Conservation (phyloP, 73 alveolate genomes). For the Blepharisma japonicum region DNA sequence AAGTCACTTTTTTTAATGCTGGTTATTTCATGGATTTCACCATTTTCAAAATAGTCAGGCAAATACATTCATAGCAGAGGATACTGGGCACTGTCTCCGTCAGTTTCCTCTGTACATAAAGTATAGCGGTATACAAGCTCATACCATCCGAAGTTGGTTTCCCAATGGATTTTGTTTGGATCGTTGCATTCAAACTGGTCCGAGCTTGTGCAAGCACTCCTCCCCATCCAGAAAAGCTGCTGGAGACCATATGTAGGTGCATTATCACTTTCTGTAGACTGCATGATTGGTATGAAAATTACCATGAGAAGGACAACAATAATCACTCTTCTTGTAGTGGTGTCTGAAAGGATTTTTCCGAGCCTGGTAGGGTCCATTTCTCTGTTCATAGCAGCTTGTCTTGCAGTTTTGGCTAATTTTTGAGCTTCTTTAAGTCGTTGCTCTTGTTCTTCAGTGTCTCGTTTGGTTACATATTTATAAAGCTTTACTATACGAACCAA, state of each 20-base stretch:
- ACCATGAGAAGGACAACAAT: conserved; percentile 83
- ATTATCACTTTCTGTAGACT: conserved; percentile 28
- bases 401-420: conserved; percentile 64
- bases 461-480: conserved; percentile 69
- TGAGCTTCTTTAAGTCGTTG: conserved; percentile 65
- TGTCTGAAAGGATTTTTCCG: conserved; percentile 85
- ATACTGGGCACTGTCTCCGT: conserved; percentile 33
- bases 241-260: conserved; percentile 51
- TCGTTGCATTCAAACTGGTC: no score
- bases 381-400: conserved; percentile 75
- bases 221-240: conserved; percentile 68
- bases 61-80: conserved; percentile 58
- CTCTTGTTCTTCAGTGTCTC: conserved; percentile 71
- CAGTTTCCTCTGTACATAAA: conserved; percentile 38
- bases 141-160: conserved; percentile 54
- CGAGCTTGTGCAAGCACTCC: not conserved
- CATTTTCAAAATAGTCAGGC: conserved; percentile 51
- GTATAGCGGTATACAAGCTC: conserved; percentile 42
- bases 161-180: conserved; percentile 18
- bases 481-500: conserved; percentile 74
- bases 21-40: conserved; percentile 35
- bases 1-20: not conserved
- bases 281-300: conserved; percentile 69
- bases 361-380: conserved; percentile 52
- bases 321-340: conserved; percentile 88